phyloP scores from a whole-genome alignment of 306 rosid genomes.

The Malus fusca region DNA sequence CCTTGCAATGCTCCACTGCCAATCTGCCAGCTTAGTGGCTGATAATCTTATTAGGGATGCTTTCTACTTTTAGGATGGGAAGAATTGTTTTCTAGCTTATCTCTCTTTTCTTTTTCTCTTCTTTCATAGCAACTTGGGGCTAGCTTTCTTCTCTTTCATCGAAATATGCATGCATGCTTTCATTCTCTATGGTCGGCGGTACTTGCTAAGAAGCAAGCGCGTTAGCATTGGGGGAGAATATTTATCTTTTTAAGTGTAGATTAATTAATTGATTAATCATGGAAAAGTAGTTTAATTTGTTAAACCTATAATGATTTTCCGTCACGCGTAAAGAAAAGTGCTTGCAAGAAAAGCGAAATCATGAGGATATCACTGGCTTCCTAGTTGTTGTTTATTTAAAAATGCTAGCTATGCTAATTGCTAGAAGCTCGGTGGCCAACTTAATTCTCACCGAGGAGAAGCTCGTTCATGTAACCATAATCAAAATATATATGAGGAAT shows the following conservation, averaged over 20 bases:
- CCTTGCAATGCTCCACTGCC: slow-evolving; percentile 69
- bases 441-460: too few species aligned
- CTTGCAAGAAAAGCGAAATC: slow-evolving; percentile 22
- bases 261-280: slow-evolving; percentile 12
- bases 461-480: too few species aligned
- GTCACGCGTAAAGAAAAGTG: slow-evolving; percentile 56
- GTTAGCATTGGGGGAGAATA: neutral
- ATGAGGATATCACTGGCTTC: slow-evolving; percentile 28
- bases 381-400: slow-evolving; percentile 11
- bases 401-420: neutral
- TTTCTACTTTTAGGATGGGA: slow-evolving; percentile 37
- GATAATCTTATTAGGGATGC: slow-evolving; percentile 6
- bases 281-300: neutral
- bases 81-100: slow-evolving; percentile 15
- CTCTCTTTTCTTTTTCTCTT: neutral
- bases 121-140: slow-evolving; percentile 12
- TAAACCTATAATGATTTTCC: slow-evolving; percentile 24
- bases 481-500: too few species aligned
- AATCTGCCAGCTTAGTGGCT: slow-evolving; percentile 29
- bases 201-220: slow-evolving; percentile 9
- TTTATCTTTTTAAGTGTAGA: neutral
- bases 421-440: too few species aligned
- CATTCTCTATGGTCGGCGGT: slow-evolving; percentile 17
- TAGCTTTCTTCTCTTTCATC: neutral
- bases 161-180: slow-evolving; percentile 17